These are phyloP conservation scores for Scedosporium dehoogii DNA, from an alignment of 2,329 filamentous ascomycete species.

Conservation along the genomic window DNA sequence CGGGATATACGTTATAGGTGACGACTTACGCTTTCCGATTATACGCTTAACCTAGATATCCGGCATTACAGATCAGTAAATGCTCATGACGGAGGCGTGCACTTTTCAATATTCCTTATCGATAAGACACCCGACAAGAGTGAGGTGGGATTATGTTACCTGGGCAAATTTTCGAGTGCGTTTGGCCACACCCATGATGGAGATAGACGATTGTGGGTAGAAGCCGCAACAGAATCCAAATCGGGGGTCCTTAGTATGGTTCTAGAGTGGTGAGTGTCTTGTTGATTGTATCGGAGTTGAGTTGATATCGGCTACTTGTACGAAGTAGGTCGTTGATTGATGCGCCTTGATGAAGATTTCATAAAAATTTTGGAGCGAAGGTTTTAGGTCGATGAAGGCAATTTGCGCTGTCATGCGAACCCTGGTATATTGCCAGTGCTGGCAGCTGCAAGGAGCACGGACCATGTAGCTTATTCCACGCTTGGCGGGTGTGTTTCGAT, in stretches of 20 bases:
- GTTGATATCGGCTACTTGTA: no score
- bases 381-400: slow-evolving; percentile 9
- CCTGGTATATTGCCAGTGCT: neutral
- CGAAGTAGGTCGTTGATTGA: neutral
- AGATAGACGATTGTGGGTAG: neutral
- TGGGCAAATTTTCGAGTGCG: slow-evolving; percentile 84
- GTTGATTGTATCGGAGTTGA: no score
- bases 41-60: slow-evolving; percentile 62
- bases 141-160: slow-evolving; percentile 24
- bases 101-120: slow-evolving; percentile 14
- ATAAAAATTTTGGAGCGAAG: slow-evolving; percentile 7
- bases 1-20: neutral
- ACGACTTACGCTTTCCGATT: slow-evolving; percentile 51
- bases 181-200: slow-evolving; percentile 74
- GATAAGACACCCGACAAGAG: slow-evolving; percentile 14
- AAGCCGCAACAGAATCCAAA: neutral
- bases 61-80: slow-evolving; percentile 1
- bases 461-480: neutral
- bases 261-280: no score
- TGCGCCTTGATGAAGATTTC: neutral
- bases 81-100: neutral
- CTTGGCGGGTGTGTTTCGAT: slow-evolving; percentile 3
- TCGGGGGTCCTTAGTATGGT: no score
- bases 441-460: neutral
- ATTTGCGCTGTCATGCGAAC: slow-evolving; percentile 4